phyloP scores from a whole-genome alignment of 352 stramenopile genomes.

The Pythium chondricola region DNA sequence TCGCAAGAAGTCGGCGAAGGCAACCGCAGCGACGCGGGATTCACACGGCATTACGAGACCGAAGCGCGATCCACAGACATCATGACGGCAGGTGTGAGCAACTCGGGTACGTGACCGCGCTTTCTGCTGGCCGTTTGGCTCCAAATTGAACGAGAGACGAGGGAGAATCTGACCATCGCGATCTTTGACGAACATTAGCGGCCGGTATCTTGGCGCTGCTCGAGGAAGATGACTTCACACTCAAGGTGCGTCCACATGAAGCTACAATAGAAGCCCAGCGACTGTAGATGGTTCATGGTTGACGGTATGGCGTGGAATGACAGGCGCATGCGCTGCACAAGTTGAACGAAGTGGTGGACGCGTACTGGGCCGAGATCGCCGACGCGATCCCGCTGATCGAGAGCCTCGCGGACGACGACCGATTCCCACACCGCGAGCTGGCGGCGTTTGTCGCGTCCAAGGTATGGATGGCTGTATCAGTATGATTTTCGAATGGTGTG shows the following conservation, averaged over 20 bases:
- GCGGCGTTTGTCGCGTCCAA: slow-evolving; percentile 90
- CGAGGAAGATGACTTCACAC: slow-evolving; percentile 87
- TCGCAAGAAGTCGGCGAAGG: not conserved
- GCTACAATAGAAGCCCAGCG: too few species aligned
- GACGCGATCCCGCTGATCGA: slow-evolving; percentile 91
- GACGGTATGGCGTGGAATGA: too few species aligned
- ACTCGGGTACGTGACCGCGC: slow-evolving; percentile 42
- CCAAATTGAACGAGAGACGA: not conserved
- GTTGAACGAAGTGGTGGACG: slow-evolving; percentile 89
- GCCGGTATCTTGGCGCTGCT: slow-evolving; percentile 85
- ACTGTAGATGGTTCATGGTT: slow-evolving; percentile 10
- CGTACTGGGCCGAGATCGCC: slow-evolving; percentile 93
- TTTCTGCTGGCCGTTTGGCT: not conserved
- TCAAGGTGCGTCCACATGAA: slow-evolving; percentile 52
- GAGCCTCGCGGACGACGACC: slow-evolving; percentile 89
- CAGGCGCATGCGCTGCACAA: slow-evolving; percentile 89
- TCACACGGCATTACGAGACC: not conserved
- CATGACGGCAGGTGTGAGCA: slow-evolving; percentile 45
- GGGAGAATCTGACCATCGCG: not conserved
- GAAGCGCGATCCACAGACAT: slow-evolving; percentile 2
- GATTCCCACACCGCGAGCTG: slow-evolving; percentile 88
- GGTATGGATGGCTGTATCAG: slow-evolving; percentile 21
- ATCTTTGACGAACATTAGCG: too few species aligned
- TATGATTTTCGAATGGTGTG: too few species aligned
- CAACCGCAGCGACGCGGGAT: not conserved